Base-by-base conservation (phyloP, 1,284 basidiomycete species). In the Limonomyces culmigenus region DNA sequence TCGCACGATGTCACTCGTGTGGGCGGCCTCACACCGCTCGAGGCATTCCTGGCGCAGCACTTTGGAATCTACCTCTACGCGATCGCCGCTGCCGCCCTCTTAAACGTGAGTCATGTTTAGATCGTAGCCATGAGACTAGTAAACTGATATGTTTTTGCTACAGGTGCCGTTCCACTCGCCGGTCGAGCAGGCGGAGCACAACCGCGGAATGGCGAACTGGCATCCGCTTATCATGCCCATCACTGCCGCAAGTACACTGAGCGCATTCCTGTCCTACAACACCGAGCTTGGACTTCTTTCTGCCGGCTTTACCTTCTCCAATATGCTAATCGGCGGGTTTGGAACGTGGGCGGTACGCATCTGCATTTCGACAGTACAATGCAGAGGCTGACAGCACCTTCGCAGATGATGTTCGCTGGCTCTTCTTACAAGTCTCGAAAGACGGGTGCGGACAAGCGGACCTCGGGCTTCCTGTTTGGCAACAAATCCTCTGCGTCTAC, bases 401-500 rank as follows among this genome's bases (percentile, higher is more conserved):
- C 19, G 5, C 43, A 84, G 80, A 62, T 74, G 32, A 48, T 74
- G 35, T 85, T 85, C 45, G 65, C 66, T 20, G 63, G 63, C 10
- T 60, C 74, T 12, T 59, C 63, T 11, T 50, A 56, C 32, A 53
- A 67, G 31, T 83, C 78, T 15, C 69, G 66, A 49, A 78, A 70
- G 47, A 85, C 79, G 2, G 80, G 79, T 5, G 74, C 79, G 18
- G 78, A 85, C 56, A 84, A 84, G 48, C 72, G 70, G 40, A 86
- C 80, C 3, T 83, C 79, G 13, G 48, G 70, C 2, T 83, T 85
- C 51, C 56, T 84, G 14, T 86, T 86, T 48, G 70, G 75, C 1
- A 86, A 83, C 56, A 78, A 67, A 46, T 59, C 60, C 30, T 70
- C 79, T 18, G 79, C 81, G 6, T 80, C 77, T 3, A 56, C 59